Conservation (phyloP, 257 asterid genomes). For the Rauvolfia tetraphylla region DNA sequence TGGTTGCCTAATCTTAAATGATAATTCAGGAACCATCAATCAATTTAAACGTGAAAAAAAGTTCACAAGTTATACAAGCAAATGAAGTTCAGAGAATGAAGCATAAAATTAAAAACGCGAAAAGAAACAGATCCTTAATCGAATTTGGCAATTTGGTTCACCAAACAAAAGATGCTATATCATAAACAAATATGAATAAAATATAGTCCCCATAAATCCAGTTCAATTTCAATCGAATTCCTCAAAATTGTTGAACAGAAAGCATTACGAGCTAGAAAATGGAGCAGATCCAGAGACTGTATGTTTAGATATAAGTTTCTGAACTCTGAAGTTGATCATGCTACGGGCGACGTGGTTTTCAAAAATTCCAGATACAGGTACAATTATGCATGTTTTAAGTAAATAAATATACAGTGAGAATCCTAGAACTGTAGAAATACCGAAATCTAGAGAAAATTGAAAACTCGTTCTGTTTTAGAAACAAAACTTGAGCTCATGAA, state of each 20-base stretch:
- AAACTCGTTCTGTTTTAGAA: background rate
- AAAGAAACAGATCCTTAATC: background rate
- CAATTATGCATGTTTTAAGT: background rate
- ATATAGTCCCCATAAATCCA: background rate
- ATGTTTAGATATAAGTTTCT: background rate
- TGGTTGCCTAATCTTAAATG: background rate
- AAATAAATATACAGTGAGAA: background rate
- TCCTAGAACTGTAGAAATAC: background rate
- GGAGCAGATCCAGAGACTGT: background rate
- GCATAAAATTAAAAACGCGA: background rate
- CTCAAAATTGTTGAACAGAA: background rate
- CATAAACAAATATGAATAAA: background rate
- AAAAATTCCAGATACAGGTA: background rate
- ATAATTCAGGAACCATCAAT: background rate
- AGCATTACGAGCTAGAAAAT: background rate
- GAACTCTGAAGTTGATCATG: background rate
- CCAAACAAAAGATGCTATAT: background rate
- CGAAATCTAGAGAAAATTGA: background rate
- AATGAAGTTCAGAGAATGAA: background rate
- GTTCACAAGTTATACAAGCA: background rate
- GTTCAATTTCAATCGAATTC: background rate
- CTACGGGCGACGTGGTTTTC: background rate
- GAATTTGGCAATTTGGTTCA: background rate
- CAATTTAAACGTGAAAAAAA: background rate
- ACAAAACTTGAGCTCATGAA: background rate